These are phyloP conservation scores for Colletotrichum acutatum DNA, from an alignment of 2,329 filamentous ascomycete species.

Conservation along the genomic window DNA sequence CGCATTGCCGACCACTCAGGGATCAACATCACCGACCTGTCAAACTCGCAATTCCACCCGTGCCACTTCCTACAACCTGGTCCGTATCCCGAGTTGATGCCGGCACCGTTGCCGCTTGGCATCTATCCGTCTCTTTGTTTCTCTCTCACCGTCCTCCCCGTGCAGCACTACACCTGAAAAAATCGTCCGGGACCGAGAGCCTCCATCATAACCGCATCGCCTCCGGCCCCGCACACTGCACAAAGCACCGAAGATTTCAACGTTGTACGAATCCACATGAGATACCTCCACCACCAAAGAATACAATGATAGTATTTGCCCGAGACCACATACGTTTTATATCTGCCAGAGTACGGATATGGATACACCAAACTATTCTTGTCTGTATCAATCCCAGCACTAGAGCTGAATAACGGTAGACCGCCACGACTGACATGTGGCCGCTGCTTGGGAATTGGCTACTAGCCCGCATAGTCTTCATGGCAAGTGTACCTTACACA, in stretches of 20 bases:
- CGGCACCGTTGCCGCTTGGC: not conserved
- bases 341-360: not conserved
- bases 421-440: slow-evolving; percentile 4
- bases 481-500: not conserved
- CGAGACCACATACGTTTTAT: not conserved
- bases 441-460: not conserved
- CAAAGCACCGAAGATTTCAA: slow-evolving; percentile 17
- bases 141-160: not conserved
- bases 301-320: not conserved
- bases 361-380: not conserved
- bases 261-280: not conserved
- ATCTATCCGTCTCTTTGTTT: not conserved
- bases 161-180: slow-evolving; percentile 6
- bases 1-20: not conserved
- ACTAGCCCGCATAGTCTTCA: not conserved
- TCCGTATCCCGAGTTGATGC: not conserved
- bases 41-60: not conserved
- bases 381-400: not conserved
- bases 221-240: not conserved
- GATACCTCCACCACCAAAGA: not conserved
- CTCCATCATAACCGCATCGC: not conserved
- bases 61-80: not conserved
- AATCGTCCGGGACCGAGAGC: not conserved
- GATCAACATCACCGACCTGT: slow-evolving; percentile 9
- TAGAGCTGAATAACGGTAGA: not conserved